phyloP scores from a whole-genome alignment of 805 yeast genomes.

The Hanseniaspora thailandica region DNA sequence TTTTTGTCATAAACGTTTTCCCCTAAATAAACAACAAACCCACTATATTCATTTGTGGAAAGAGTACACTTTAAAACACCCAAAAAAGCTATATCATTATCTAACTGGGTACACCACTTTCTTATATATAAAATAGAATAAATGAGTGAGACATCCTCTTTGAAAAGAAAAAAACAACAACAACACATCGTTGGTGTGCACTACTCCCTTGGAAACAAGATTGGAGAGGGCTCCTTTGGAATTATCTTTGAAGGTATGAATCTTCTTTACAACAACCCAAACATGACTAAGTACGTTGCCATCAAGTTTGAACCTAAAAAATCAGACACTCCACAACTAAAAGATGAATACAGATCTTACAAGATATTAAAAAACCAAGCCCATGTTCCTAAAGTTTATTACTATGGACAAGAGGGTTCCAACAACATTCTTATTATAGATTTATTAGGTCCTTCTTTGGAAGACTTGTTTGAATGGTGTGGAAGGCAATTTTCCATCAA shows the following conservation, averaged over 20 bases:
- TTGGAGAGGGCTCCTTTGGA: slow-evolving; percentile 82
- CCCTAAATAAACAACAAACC: too few relatives aligned
- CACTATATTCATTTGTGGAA: too few relatives aligned
- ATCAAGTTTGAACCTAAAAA: slow-evolving; percentile 72
- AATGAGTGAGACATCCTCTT: slow-evolving; percentile 13
- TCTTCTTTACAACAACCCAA: slow-evolving; percentile 41
- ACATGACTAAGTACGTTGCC: slow-evolving; percentile 39
- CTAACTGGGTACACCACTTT: too few relatives aligned
- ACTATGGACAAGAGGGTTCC: slow-evolving; percentile 76
- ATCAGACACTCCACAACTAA: slow-evolving; percentile 71
- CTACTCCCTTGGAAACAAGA: slow-evolving; percentile 69
- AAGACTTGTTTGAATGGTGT: slow-evolving; percentile 81
- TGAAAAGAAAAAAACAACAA: slow-evolving; percentile 10
- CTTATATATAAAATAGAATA: background rate
- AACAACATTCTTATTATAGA: slow-evolving; percentile 69
- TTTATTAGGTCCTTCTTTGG: slow-evolving; percentile 67
- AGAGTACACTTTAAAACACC: background rate
- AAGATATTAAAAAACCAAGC: slow-evolving; percentile 54
- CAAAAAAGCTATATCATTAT: background rate
- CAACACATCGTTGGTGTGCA: slow-evolving; percentile 42
- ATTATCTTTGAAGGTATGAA: slow-evolving; percentile 74
- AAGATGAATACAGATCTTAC: slow-evolving; percentile 72
- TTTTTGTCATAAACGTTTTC: too few relatives aligned
- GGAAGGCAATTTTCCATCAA: slow-evolving; percentile 60
- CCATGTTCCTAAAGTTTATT: slow-evolving; percentile 75